Percentiles rank a stretch among this genome's conserved stretches.
These are phyloP conservation scores for Chaetomium globosum DNA, from an alignment of 2,329 filamentous ascomycete species.

Conservation along the genomic window DNA sequence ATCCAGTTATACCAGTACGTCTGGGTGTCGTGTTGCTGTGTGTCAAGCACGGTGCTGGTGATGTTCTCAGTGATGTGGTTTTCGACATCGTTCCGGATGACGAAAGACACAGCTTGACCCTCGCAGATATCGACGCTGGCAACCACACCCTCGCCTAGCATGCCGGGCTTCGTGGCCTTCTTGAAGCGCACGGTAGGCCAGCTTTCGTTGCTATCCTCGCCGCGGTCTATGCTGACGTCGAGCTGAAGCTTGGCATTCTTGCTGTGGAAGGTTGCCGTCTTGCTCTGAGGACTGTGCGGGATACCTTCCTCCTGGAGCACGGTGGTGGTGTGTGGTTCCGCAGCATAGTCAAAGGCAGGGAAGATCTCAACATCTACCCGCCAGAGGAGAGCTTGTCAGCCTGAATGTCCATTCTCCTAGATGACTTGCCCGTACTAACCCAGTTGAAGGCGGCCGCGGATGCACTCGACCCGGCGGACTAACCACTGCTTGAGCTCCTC, in stretches of 20 bases:
- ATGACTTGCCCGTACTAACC: constrained; percentile 43
- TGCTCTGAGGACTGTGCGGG: constrained; percentile 51
- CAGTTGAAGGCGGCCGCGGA: constrained; percentile 66
- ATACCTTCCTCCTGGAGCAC: constrained; percentile 52
- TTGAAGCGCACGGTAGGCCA: constrained; percentile 60
- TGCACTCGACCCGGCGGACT: constrained; percentile 71
- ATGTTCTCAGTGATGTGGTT: constrained; percentile 61
- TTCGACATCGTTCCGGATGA: constrained; percentile 64
- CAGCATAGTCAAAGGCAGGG: constrained; percentile 72
- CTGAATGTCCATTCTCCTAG: neutral
- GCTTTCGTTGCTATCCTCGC: constrained; percentile 50
- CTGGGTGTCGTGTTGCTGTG: constrained; percentile 69
- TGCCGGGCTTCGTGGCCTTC: constrained; percentile 54
- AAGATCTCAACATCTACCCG: constrained; percentile 66
- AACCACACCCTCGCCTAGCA: constrained; percentile 65
- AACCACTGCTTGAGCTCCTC: constrained; percentile 71
- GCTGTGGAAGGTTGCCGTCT: constrained; percentile 65
- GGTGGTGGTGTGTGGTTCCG: constrained; percentile 62
- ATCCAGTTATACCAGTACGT: constrained; percentile 76
- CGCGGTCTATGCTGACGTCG: constrained; percentile 66
- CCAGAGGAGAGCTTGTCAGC: constrained; percentile 17
- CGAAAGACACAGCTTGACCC: constrained; percentile 69
- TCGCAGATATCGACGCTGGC: constrained; percentile 63
- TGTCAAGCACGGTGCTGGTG: constrained; percentile 60
- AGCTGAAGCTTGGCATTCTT: constrained; percentile 63